Evolutionary conservation across 1,284 basidiomycete genomes (phyloP).

Genomic region (Omphalotus olearius): DNA sequence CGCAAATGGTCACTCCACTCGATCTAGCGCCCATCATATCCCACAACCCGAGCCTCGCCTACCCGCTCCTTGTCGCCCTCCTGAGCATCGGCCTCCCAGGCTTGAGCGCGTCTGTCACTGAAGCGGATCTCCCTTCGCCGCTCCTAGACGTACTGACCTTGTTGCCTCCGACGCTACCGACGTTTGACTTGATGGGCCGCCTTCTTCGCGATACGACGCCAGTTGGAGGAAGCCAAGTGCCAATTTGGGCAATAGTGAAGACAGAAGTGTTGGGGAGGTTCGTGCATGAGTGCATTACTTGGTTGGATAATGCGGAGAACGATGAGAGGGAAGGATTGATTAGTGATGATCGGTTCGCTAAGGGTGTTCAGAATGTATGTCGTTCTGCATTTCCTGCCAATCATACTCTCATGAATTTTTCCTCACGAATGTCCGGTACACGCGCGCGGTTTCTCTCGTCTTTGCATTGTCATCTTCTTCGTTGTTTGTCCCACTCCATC

Average conservation of each 20-base stretch:
- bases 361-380: conserved; percentile 65
- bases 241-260: no score
- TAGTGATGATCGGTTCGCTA: conserved; percentile 67
- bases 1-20: conserved; percentile 59
- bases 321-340: conserved; percentile 60
- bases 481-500: no score
- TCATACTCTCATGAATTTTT: conserved; percentile 4
- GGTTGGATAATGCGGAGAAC: conserved; percentile 62
- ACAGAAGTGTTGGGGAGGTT: conserved; percentile 60
- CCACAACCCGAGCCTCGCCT: conserved; percentile 64
- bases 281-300: conserved; percentile 57
- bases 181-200: conserved; percentile 67
- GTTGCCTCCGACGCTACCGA: conserved; percentile 64
- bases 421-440: background rate
- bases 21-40: conserved; percentile 62
- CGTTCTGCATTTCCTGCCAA: background rate
- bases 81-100: conserved; percentile 24
- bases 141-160: conserved; percentile 56
- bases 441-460: no score
- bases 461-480: no score
- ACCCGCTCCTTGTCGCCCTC: conserved; percentile 56
- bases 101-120: conserved; percentile 21
- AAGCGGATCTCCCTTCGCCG: conserved; percentile 36
- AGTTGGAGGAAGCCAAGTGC: conserved; percentile 26
- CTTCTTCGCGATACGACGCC: conserved; percentile 57